Evolutionary conservation across 331 rosid species (phyloP).

Genomic region (Rosa hybrid): DNA sequence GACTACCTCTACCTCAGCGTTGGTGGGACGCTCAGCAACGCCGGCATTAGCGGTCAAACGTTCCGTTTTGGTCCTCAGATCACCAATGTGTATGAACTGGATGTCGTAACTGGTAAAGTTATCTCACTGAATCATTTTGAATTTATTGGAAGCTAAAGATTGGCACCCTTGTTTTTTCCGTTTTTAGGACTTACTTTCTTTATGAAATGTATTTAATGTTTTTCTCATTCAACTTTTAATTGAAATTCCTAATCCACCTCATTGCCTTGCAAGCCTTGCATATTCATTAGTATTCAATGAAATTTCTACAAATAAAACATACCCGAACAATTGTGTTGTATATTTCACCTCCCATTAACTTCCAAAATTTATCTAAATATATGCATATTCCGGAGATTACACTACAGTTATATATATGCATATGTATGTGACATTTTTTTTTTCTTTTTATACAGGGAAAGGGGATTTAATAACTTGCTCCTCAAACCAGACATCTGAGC

Average conservation of each 20-base stretch:
- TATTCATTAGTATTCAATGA: background rate
- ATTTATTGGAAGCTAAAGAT: too few species aligned
- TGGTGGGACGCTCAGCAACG: conserved; percentile 89
- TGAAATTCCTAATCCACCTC: background rate
- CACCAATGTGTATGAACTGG: conserved; percentile 65
- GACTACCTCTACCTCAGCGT: conserved; percentile 71
- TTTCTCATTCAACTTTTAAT: background rate
- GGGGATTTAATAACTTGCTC: conserved; percentile 47
- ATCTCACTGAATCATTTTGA: background rate
- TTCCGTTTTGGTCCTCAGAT: conserved; percentile 80
- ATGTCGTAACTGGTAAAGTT: conserved; percentile 66
- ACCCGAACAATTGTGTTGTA: conserved; percentile 6
- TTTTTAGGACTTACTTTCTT: too few species aligned
- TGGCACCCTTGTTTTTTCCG: too few species aligned
- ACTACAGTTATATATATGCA: background rate
- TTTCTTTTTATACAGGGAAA: conserved; percentile 27
- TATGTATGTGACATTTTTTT: background rate
- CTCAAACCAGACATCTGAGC: conserved; percentile 21
- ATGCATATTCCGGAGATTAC: background rate
- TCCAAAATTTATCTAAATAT: background rate
- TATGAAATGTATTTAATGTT: background rate
- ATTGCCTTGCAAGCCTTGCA: background rate
- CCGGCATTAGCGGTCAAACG: conserved; percentile 85
- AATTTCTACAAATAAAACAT: background rate
- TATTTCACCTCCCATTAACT: background rate